These are phyloP conservation scores for Setaria viridis DNA, from an alignment of 202 grass and related monocot species.

Conservation along the genomic window DNA sequence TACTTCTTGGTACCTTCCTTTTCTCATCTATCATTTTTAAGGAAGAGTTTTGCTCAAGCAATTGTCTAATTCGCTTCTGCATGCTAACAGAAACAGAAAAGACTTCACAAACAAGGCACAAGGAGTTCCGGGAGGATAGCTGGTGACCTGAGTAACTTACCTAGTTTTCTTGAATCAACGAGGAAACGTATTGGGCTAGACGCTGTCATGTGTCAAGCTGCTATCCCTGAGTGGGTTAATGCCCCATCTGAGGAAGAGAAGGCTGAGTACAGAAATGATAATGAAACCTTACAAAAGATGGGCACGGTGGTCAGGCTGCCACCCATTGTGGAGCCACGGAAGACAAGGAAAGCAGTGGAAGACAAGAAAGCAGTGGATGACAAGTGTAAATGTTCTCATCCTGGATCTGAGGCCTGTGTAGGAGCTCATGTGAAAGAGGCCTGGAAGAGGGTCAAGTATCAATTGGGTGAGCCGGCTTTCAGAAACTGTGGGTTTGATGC, in stretches of 20 bases:
- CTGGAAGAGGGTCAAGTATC: slow-evolving; percentile 29
- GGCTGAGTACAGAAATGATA: slow-evolving; percentile 46
- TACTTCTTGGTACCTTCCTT: neutral
- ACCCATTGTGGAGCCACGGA: slow-evolving; percentile 18
- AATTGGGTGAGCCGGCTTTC: slow-evolving; percentile 51
- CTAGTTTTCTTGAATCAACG: slow-evolving; percentile 17
- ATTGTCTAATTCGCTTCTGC: slow-evolving; percentile 40
- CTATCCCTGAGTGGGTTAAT: slow-evolving; percentile 46
- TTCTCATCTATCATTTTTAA: slow-evolving; percentile 13
- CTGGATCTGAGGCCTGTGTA: slow-evolving; percentile 54
- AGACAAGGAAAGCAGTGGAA: slow-evolving; percentile 16
- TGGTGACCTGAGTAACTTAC: slow-evolving; percentile 1
- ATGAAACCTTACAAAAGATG: slow-evolving; percentile 18
- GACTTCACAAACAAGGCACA: slow-evolving; percentile 6
- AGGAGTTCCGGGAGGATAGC: slow-evolving; percentile 47
- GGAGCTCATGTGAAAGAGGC: slow-evolving; percentile 41
- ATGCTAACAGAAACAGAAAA: slow-evolving; percentile 47
- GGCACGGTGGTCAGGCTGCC: slow-evolving; percentile 42
- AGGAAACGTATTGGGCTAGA: neutral
- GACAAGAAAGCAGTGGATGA: slow-evolving; percentile 8
- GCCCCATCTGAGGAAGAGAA: slow-evolving; percentile 29
- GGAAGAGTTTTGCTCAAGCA: slow-evolving; percentile 20
- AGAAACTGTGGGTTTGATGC: slow-evolving; percentile 45
- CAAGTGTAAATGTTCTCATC: slow-evolving; percentile 47
- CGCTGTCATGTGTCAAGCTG: slow-evolving; percentile 25